phyloP scores from a whole-genome alignment of 306 rosid species.

The Dryas alaskensis region DNA sequence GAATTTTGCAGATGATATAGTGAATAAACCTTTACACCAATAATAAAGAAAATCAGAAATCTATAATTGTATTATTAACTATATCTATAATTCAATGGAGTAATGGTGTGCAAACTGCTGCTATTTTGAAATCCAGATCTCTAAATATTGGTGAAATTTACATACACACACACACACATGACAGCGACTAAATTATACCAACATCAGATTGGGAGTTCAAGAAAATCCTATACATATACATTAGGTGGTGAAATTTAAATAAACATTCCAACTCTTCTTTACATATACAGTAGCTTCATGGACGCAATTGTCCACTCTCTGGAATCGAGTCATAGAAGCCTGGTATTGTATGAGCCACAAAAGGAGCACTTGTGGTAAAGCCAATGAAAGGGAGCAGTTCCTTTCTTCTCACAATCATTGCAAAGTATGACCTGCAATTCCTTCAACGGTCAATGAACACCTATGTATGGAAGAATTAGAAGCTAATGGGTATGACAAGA shows the following conservation, averaged over 20 bases:
- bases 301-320: constrained; percentile 29
- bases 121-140: neutral
- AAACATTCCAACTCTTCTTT: constrained; percentile 22
- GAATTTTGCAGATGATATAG: no score
- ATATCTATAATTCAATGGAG: no score
- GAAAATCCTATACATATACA: no score
- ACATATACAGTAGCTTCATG: constrained; percentile 25
- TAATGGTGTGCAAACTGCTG: no score
- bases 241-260: constrained; percentile 18
- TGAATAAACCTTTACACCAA: no score
- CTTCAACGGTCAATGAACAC: constrained; percentile 22
- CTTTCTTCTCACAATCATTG: constrained; percentile 91
- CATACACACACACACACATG: neutral
- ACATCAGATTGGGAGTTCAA: constrained; percentile 2
- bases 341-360: constrained; percentile 88
- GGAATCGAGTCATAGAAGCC: constrained; percentile 50
- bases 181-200: constrained; percentile 7
- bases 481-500: neutral
- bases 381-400: constrained; percentile 77
- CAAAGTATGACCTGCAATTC: constrained; percentile 75
- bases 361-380: constrained; percentile 72
- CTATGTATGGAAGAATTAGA: constrained; percentile 1
- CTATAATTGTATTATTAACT: no score
- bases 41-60: no score
- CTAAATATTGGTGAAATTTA: neutral